phyloP scores from a whole-genome alignment of 2,329 filamentous ascomycete genomes.

The Hypoxylon sp. region DNA sequence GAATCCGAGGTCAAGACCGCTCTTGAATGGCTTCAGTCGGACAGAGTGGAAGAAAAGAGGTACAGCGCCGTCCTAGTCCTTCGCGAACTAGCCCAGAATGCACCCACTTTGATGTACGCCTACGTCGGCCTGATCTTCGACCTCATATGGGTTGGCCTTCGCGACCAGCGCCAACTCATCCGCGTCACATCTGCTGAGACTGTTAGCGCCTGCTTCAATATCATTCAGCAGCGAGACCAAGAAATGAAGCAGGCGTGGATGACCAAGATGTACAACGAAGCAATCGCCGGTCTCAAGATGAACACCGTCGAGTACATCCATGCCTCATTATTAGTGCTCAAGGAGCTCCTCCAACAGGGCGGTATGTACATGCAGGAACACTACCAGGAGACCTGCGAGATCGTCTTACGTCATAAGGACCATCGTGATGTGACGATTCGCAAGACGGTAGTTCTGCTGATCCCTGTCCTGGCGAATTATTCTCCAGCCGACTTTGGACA shows the following conservation, averaged over 20 bases:
- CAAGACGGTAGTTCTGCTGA: constrained; percentile 89
- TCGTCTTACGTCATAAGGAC: constrained; percentile 92
- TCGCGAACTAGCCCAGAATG: constrained; percentile 90
- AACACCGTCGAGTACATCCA: constrained; percentile 91
- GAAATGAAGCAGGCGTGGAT: constrained; percentile 91
- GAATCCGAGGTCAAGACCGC: constrained; percentile 97
- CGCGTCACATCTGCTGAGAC: constrained; percentile 92
- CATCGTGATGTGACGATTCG: constrained; percentile 90
- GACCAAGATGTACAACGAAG: constrained; percentile 89
- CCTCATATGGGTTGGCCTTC: constrained; percentile 93
- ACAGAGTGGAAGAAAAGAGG: constrained; percentile 90
- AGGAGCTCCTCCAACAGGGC: constrained; percentile 92
- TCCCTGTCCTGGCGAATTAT: constrained; percentile 93
- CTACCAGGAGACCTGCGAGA: constrained; percentile 93
- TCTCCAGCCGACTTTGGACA: constrained; percentile 90
- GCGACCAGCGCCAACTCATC: constrained; percentile 91
- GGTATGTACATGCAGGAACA: constrained; percentile 99
- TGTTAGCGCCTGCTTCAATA: constrained; percentile 94
- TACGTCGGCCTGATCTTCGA: constrained; percentile 97
- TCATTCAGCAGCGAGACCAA: constrained; percentile 92
- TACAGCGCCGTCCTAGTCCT: constrained; percentile 94
- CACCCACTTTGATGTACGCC: constrained; percentile 93
- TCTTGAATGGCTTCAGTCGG: constrained; percentile 95
- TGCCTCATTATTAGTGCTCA: constrained; percentile 92
- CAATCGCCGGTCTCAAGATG: constrained; percentile 82